Conservation (phyloP, 2,329 filamentous ascomycete species). For the Ophiostoma himal-ulmi region DNA sequence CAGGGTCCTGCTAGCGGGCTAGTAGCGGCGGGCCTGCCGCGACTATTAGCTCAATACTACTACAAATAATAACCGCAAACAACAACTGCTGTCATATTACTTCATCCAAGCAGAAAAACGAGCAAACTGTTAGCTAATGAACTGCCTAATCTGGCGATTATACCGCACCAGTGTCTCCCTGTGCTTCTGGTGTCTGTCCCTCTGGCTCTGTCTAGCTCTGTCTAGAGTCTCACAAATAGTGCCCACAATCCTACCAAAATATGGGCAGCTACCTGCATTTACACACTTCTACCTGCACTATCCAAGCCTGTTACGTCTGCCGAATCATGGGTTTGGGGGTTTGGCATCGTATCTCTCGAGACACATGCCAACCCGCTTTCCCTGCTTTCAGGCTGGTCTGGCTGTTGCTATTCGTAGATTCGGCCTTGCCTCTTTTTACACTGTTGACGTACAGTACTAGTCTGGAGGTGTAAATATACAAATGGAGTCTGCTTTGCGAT, state of each 20-base stretch:
- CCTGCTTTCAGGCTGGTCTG: neutral
- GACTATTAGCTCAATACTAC: neutral
- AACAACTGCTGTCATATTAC: neutral
- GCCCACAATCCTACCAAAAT: neutral
- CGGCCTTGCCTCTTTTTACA: neutral
- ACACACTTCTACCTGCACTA: neutral
- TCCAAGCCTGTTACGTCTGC: neutral
- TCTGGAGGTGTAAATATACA: neutral
- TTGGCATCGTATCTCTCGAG: neutral
- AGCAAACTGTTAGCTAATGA: slow-evolving; percentile 14
- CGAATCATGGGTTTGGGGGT: neutral
- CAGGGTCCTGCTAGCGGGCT: slow-evolving; percentile 2
- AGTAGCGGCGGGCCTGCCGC: slow-evolving; percentile 7
- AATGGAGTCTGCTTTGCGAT: too few relatives aligned
- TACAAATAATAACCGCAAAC: neutral
- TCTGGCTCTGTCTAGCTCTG: neutral
- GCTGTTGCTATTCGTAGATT: neutral
- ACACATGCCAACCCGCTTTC: neutral
- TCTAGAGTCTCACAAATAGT: neutral
- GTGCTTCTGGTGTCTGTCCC: too few relatives aligned
- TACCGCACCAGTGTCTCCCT: neutral
- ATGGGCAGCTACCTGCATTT: neutral
- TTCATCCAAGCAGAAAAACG: neutral
- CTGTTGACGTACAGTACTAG: neutral
- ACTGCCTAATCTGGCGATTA: slow-evolving; percentile 1